Base-by-base conservation (phyloP, 2,329 filamentous ascomycete species). In the Simplicillium sp. region DNA sequence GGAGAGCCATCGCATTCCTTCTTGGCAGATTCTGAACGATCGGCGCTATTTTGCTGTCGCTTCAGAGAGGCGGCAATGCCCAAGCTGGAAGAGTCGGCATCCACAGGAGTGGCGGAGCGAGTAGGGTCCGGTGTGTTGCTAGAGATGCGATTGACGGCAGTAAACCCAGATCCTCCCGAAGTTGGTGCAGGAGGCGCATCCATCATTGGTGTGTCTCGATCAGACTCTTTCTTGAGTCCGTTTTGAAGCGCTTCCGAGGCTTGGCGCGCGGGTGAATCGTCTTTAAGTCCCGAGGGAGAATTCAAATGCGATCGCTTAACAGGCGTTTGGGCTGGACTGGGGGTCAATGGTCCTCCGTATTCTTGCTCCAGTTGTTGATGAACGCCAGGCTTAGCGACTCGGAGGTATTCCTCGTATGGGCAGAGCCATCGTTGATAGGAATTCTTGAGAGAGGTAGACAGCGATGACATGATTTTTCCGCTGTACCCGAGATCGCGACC, bases 381-480 rank as follows among this genome's bases (percentile, higher is more conserved):
- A n/a, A 97, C 89, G 25, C 88, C 87, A 3, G 92, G 92, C 59
- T 96, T 97, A 39, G 87, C 90, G 12, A 90, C 70, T 39, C 85
- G 78, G 34, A 98, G 68, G 57, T 95, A 98, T 47, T 97, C 88
- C 61, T 98, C 92, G 53, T 97, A 98, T 0, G 92, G 92, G 55
- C 88, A 87, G 3, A 98, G 79, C 87, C 92, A 98, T 64, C 90
- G 82, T 59, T 95, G 88, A 54, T 94, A 98, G 0, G 92, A 97
- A 61, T 98, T 98, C 61, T 97, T 98, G 34, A 98, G 74, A 5
- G 92, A 97, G 0, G 92, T 98, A 6, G 92, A 98, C 36, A 98
- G 68, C 8, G 92, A 97, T 3, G 90, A 97, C 92, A 98, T 98
- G 48, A 98, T 98, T 68, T 98, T 98, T 57, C 92, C 92, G 57